Base-by-base conservation (phyloP, 2,329 filamentous ascomycete species). In the Blastomyces silverae region DNA sequence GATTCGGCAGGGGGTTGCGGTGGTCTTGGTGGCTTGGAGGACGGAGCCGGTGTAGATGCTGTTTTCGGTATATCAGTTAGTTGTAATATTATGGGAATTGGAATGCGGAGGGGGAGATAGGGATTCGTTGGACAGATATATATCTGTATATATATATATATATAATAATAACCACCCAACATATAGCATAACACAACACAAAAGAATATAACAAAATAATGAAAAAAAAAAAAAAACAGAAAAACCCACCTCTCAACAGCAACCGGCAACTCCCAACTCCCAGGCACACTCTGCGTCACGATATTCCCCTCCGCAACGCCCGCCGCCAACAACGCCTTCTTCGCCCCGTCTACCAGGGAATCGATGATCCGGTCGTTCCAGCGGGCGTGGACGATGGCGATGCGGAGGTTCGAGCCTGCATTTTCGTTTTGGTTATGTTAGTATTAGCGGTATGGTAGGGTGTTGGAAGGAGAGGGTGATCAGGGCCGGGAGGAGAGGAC, bases 301-400 rank as follows among this genome's bases (percentile, higher is more conserved):
- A 99, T 95, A 78, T 97, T 96, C 72, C 89, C 86, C 73, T 92
- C 87, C 75, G 87, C 87, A 64, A 99, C 93, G 64, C 94, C 94
- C 63, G 88, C 86, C 55, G 85, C 85, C 44, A 88, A 80, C 64
- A 99, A 87, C 74, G 88, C 88, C 71, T 88, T 88, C 78, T 89
- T 90, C 57, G 90, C 86, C 69, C 94, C 94, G 62, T 84, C 82
- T 67, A 99, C 84, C 65, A 99, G 87, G 63, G 91, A 87, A 66
- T 90, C 87, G 78, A 97, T 96, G 75, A 99, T 91, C 70, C 84
- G 84, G 69, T 83, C 84, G 81, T 99, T 99, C 94, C 94, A 99
- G 73, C 94, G 88, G 66, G 93, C 93, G 80, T 97, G 94, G 66
- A 99, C 85, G 75, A 99, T 97, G 75, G 90, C 93, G 75, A 99